Conservation (phyloP, 148 eudicot genomes). For the Nyssa sinensis region DNA sequence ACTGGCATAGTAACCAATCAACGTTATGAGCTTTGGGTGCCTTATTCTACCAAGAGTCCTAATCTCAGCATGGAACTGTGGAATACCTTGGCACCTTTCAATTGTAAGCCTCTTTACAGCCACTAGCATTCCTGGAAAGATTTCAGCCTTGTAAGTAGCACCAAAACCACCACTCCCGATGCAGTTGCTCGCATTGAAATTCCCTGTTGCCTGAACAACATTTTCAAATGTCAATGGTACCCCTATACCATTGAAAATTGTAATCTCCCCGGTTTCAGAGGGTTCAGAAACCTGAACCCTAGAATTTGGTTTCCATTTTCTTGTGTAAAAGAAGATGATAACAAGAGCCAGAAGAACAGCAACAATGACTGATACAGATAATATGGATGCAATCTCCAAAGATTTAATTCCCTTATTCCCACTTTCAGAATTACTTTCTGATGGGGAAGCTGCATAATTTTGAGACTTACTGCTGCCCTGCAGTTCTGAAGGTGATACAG, state of each 20-base stretch:
- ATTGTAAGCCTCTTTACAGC: constrained; percentile 66
- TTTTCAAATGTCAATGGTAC: constrained; percentile 47
- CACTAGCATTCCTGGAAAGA: constrained; percentile 42
- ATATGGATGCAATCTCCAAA: constrained; percentile 40
- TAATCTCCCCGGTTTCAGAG: constrained; percentile 35
- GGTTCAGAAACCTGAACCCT: constrained; percentile 33
- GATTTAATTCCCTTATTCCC: constrained; percentile 44
- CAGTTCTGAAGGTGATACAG: constrained; percentile 22
- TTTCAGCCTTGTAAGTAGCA: constrained; percentile 62
- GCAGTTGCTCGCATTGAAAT: constrained; percentile 53
- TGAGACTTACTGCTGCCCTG: constrained; percentile 16
- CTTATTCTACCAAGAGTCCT: constrained; percentile 48
- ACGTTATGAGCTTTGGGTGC: constrained; percentile 60
- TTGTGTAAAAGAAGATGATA: constrained; percentile 43
- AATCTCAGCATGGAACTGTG: constrained; percentile 71
- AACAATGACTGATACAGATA: constrained; percentile 45
- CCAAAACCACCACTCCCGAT: constrained; percentile 83
- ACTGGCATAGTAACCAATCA: constrained; percentile 62
- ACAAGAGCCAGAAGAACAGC: constrained; percentile 46
- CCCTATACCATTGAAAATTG: constrained; percentile 41
- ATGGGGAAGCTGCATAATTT: constrained; percentile 25
- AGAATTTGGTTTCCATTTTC: constrained; percentile 36
- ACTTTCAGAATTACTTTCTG: constrained; percentile 19
- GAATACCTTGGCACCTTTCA: constrained; percentile 57
- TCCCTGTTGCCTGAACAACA: constrained; percentile 55